These are phyloP conservation scores for Neonectria hederae DNA, from an alignment of 2,329 filamentous ascomycete genomes.

Conservation along the genomic window DNA sequence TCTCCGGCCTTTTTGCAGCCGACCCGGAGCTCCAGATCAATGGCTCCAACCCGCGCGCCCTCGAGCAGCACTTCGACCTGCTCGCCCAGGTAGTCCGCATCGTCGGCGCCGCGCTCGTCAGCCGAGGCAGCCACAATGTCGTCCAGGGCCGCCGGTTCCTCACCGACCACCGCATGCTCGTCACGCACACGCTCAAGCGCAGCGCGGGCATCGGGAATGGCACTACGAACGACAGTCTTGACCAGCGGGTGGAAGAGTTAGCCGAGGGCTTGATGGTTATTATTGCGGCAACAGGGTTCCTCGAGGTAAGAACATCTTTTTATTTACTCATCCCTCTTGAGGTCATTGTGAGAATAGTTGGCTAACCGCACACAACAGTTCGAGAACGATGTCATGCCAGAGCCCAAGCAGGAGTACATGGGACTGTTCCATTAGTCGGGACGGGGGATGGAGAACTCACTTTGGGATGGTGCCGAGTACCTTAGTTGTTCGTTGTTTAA, in stretches of 20 bases:
- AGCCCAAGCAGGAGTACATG: constrained; percentile 46
- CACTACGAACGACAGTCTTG: constrained; percentile 53
- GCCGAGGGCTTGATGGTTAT: constrained; percentile 87
- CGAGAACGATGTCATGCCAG: constrained; percentile 52
- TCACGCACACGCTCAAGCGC: constrained; percentile 90
- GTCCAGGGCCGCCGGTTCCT: constrained; percentile 83
- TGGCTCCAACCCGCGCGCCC: constrained; percentile 72
- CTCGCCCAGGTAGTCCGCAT: constrained; percentile 84
- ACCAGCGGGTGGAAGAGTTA: constrained; percentile 75
- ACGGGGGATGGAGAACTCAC: constrained; percentile 7
- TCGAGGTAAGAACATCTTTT: constrained; percentile 71
- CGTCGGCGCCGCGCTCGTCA: constrained; percentile 82
- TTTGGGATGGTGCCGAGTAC: not conserved
- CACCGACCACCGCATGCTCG: constrained; percentile 81
- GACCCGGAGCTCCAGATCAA: constrained; percentile 93
- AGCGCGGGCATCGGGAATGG: constrained; percentile 77
- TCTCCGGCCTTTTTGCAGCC: constrained; percentile 85
- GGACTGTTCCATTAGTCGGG: constrained; percentile 52
- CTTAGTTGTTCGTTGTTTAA: constrained; percentile 3
- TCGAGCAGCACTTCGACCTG: constrained; percentile 85
- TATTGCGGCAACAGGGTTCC: constrained; percentile 82
- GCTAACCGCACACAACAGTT: constrained; percentile 46
- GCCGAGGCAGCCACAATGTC: constrained; percentile 83
- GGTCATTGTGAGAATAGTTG: not conserved
- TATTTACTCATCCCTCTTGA: not conserved